phyloP scores from a whole-genome alignment of 345 rosid genomes.

The Aethionema arabicum region DNA sequence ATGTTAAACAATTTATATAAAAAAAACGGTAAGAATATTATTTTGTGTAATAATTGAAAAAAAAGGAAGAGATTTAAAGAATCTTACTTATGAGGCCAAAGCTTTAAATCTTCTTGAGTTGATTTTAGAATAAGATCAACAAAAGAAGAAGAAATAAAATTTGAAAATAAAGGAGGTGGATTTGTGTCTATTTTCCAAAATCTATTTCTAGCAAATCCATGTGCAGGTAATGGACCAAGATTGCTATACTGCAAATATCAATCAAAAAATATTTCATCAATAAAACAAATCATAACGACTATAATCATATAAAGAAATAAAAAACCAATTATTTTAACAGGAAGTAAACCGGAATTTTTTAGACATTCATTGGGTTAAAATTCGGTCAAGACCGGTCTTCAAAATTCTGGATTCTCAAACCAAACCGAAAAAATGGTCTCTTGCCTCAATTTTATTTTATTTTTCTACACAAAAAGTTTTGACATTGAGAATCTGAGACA shows the following conservation, averaged over 20 bases:
- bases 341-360: too few relatives aligned
- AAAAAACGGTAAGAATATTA: background rate
- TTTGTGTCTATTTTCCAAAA: conserved; percentile 68
- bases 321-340: too few relatives aligned
- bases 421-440: too few relatives aligned
- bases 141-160: conserved; percentile 44
- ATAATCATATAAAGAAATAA: background rate
- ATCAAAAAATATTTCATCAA: conserved; percentile 16
- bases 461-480: too few relatives aligned
- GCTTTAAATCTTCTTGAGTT: conserved; percentile 63
- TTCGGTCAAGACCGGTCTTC: too few relatives aligned
- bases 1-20: too few relatives aligned
- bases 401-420: too few relatives aligned
- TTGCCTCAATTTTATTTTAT: too few relatives aligned
- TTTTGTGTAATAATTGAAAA: too few relatives aligned
- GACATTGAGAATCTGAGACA: too few relatives aligned
- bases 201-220: conserved; percentile 85
- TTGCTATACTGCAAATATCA: conserved; percentile 55
- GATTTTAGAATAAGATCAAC: conserved; percentile 68
- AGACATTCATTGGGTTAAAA: too few relatives aligned
- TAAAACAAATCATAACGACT: conserved; percentile 17
- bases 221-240: conserved; percentile 65
- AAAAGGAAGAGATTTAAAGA: conserved; percentile 1
- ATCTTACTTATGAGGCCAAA: conserved; percentile 83
- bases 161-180: conserved; percentile 59